Evolutionary conservation across 768 basidiomycete genomes (phyloP).

Genomic region (Hortiboletus campestris): DNA sequence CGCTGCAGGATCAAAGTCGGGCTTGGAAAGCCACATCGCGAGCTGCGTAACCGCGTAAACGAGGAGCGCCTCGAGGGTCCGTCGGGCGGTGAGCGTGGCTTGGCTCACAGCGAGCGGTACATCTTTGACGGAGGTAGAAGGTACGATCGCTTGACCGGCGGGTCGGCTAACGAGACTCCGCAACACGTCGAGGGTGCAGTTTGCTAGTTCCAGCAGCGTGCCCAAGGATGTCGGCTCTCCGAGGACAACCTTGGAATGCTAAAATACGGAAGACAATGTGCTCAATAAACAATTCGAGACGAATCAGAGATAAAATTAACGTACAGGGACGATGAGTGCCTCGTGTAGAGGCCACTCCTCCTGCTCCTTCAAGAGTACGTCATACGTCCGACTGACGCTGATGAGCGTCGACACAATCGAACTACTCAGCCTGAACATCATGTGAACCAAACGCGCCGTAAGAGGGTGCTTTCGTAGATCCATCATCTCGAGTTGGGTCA

Average conservation of each 20-base stretch:
- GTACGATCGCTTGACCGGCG: constrained; percentile 51
- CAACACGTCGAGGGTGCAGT: constrained; percentile 71
- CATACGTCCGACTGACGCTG: constrained; percentile 66
- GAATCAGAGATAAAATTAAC: constrained; percentile 23
- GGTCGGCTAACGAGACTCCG: constrained; percentile 64
- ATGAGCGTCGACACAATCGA: constrained; percentile 70
- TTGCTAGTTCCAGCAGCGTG: constrained; percentile 82
- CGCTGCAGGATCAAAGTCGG: constrained; percentile 53
- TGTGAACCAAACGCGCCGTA: constrained; percentile 67
- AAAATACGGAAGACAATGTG: background rate
- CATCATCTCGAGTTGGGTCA: constrained; percentile 42
- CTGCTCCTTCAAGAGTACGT: constrained; percentile 57
- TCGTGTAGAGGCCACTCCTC: constrained; percentile 73
- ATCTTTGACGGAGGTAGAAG: constrained; percentile 30
- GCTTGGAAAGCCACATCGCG: constrained; percentile 73
- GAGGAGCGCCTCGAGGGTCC: constrained; percentile 64
- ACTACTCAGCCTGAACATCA: constrained; percentile 66
- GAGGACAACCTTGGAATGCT: constrained; percentile 86
- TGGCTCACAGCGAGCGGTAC: constrained; percentile 49
- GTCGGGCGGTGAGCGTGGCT: constrained; percentile 54
- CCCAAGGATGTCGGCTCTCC: constrained; percentile 84
- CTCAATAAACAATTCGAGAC: background rate
- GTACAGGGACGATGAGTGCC: constrained; percentile 70
- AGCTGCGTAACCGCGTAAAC: constrained; percentile 76
- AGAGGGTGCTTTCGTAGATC: constrained; percentile 73